Conservation (phyloP, 1,284 basidiomycete genomes). For the Earliella scabrosa region DNA sequence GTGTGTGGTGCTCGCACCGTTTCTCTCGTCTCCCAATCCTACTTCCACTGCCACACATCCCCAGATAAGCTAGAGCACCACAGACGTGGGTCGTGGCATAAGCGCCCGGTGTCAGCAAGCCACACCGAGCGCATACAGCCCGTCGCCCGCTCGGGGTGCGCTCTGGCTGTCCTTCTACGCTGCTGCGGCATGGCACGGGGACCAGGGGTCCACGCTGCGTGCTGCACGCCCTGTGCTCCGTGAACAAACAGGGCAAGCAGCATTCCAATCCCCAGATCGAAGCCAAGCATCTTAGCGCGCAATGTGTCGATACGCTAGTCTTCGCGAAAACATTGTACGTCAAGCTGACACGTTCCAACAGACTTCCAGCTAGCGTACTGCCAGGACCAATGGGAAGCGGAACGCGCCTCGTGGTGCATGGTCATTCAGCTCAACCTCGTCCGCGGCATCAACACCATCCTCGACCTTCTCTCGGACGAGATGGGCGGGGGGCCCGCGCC, state of each 20-base stretch:
- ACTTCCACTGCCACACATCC: no score
- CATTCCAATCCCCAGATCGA: not conserved
- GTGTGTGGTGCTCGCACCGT: not conserved
- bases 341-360: constrained; percentile 26
- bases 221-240: no score
- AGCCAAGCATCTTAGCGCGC: not conserved
- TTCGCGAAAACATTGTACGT: not conserved
- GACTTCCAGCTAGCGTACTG: constrained; percentile 78
- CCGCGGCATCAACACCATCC: constrained; percentile 64
- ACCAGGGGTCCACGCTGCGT: no score
- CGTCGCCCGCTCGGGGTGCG: no score
- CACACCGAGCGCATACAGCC: not conserved
- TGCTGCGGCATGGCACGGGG: no score
- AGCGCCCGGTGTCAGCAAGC: no score
- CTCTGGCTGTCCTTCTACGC: no score
- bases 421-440: constrained; percentile 80
- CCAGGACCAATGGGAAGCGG: constrained; percentile 65
- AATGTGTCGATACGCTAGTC: not conserved
- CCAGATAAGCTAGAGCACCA: no score
- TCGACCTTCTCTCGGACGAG: constrained; percentile 59
- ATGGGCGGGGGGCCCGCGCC: constrained; percentile 36
- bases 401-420: constrained; percentile 70
- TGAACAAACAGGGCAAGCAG: not conserved
- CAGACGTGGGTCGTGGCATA: no score
- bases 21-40: not conserved